Base-by-base conservation (phyloP, 176 grass and related monocot genomes). In the Phoenix roebelenii region DNA sequence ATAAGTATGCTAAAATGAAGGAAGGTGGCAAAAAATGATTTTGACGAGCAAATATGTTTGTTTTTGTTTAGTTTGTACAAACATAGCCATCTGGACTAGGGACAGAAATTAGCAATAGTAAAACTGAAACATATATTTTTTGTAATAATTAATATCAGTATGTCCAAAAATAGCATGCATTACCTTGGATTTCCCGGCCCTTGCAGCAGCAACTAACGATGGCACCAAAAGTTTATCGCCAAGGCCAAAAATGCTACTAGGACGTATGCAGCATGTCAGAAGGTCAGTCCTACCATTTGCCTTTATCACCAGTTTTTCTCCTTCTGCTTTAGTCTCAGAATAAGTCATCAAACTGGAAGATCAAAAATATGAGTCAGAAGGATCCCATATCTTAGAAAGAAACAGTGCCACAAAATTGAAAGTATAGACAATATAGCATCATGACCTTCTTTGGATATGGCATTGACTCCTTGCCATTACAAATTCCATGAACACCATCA, bases 271-370 rank as follows among this genome's bases (percentile, higher is more conserved):
- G 73, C 93, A 98, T 19, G 92, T 96, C 75, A 92, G 79, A 73
- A 98, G 93, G 20, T 79, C 87, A 72, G 83, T 63, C 72, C 78
- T 85, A 25, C 87, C 84, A 76, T 92, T 98, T 67, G 87, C 93
- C 55, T 86, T 85, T 70, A 92, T 79, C 49, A 92, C 87, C 62
- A 89, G 9, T 56, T 76, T 98, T 85, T 98, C 93, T 58, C 78
- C 87, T 78, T 98, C 87, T 76, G 93, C 81, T 68, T 98, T 98
- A 16, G 93, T 98, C 86, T 98, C 87, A 70, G 93, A 98, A 74
- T 92, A 98, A 92, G 72, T 92, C 93, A 76, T 98, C 92, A 81
- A 92, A 98, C 93, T 98, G 71, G 25, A 80, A 52, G 67, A 76
- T 80, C 73, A 73, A 39, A 60, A 59, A 58, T 17, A 51, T 66